Evolutionary conservation across 306 rosid species (phyloP), one percentile per base, ranked within the genome.

Genomic region (Medicago ruthenica): DNA sequence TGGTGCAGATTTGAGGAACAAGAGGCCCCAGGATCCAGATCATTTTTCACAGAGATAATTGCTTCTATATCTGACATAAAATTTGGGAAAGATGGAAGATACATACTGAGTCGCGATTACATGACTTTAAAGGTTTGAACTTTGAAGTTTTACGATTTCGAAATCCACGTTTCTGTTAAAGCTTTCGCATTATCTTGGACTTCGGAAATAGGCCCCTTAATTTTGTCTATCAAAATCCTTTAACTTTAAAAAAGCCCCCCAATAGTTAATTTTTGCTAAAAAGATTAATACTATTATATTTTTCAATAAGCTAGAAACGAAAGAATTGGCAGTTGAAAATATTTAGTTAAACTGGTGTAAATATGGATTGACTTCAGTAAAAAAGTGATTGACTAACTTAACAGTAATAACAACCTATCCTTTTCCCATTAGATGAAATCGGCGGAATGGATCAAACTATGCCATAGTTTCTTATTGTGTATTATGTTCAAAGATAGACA

Each of bases 21-120:
- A 82, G 99, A 96, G 78, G 89, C 89, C 12, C 97, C 97, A 64
- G 91, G 98, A 54, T 83, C 99, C 58, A 91, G 90, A 81, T 96
- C 99, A 12, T 96, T 96, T 86, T 96, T 96, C 81, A 96, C 99
- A 7, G 99, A 96, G 83, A 96, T 96, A 67, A 96, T 96, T 83
- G 99, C 99, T 63, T 96, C 99, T 57, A 88, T 96, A 74, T 96
- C 99, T 9, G 99, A 96, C 84, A 92, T 96, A 61, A 96, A 92
- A 82, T 96, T 96, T 80, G 90, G 90, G 66, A 96, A 89, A 83
- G 88, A 88, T 59, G 99, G 99, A 73, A 90, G 97, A 86, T 86
- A 96, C 82, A 83, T 96, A 76, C 98, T 96, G 58, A 90, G 98
- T 66, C 98, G 99, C 69, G 99, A 96, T 84, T 96, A 96, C 83